A percentile compares a stretch with the other conserved stretches of the same genome.
phyloP scores from a whole-genome alignment of 1,284 basidiomycete genomes.

The Microbotryum silenes-acaulis region DNA sequence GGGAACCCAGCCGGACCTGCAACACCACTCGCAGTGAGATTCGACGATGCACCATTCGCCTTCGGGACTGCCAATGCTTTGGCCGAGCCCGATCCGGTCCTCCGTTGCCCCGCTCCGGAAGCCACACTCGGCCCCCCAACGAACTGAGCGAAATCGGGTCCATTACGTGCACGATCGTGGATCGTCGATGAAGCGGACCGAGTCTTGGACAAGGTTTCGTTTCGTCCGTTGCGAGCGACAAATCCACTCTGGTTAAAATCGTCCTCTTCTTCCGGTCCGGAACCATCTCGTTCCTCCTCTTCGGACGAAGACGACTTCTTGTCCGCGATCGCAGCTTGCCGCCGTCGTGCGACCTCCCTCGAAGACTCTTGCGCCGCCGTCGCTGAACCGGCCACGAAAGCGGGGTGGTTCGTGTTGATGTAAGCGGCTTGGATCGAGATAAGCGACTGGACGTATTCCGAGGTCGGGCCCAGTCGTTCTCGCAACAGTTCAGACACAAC shows the following conservation, averaged over 20 bases:
- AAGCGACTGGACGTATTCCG: conserved; percentile 88
- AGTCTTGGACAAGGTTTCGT: conserved; percentile 42
- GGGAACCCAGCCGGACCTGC: conserved; percentile 36
- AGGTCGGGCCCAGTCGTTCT: conserved; percentile 91
- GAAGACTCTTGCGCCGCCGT: conserved; percentile 41
- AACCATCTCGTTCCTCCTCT: conserved; percentile 36
- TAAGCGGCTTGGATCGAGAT: conserved; percentile 98
- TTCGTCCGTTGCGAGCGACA: conserved; percentile 49
- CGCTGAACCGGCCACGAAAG: conserved; percentile 67
- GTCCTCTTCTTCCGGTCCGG: conserved; percentile 39
- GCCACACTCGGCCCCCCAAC: conserved; percentile 29
- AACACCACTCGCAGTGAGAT: neutral
- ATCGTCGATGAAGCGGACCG: conserved; percentile 72
- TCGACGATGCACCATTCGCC: neutral
- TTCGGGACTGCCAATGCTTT: neutral
- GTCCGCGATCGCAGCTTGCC: conserved; percentile 39
- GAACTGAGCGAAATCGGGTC: conserved; percentile 7
- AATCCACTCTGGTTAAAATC: conserved; percentile 42
- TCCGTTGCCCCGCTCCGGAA: neutral
- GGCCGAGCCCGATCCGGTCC: neutral
- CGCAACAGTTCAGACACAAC: conserved; percentile 93
- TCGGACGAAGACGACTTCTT: conserved; percentile 48
- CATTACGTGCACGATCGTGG: conserved; percentile 57
- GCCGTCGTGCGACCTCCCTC: conserved; percentile 8
- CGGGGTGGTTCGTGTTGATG: conserved; percentile 98